Conservation (phyloP, 371 early-diverging fungal genomes). For the Smittium culicis region DNA sequence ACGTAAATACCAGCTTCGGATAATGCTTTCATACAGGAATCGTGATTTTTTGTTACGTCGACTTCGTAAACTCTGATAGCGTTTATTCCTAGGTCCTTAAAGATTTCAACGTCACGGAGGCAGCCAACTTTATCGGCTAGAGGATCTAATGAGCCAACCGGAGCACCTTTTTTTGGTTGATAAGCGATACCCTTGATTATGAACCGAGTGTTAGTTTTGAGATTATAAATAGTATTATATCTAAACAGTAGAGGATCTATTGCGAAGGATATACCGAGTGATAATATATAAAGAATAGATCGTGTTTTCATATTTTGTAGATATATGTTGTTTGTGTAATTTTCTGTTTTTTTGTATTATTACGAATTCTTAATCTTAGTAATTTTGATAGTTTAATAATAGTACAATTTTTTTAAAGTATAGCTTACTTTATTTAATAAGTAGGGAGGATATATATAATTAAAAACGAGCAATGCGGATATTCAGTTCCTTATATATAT, state of each 20-base stretch:
- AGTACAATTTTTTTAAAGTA: no score
- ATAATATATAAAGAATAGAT: no score
- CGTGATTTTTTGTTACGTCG: conserved; percentile 47
- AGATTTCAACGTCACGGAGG: conserved; percentile 45
- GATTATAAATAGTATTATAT: conserved; percentile 54
- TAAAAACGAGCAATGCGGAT: no score
- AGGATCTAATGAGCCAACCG: conserved; percentile 38
- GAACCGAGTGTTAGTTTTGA: conserved; percentile 55
- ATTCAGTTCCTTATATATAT: no score
- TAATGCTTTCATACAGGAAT: conserved; percentile 55
- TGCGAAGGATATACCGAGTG: no score
- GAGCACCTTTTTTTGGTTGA: conserved; percentile 39
- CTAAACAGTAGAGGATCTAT: conserved; percentile 50
- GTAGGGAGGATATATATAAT: no score
- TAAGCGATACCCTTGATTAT: conserved; percentile 67
- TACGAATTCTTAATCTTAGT: no score
- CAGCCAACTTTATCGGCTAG: conserved; percentile 44
- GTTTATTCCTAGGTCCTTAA: conserved; percentile 57
- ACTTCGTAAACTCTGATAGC: conserved; percentile 65
- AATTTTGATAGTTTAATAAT: no score
- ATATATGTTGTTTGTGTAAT: no score
- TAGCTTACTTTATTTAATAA: no score
- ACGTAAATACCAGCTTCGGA: conserved; percentile 54
- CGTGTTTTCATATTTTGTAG: no score
- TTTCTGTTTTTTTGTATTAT: no score